Percentiles rank a stretch among this genome's conserved stretches.
phyloP scores from a whole-genome alignment of 2,329 filamentous ascomycete genomes.

The Aureobasidium namibiae region DNA sequence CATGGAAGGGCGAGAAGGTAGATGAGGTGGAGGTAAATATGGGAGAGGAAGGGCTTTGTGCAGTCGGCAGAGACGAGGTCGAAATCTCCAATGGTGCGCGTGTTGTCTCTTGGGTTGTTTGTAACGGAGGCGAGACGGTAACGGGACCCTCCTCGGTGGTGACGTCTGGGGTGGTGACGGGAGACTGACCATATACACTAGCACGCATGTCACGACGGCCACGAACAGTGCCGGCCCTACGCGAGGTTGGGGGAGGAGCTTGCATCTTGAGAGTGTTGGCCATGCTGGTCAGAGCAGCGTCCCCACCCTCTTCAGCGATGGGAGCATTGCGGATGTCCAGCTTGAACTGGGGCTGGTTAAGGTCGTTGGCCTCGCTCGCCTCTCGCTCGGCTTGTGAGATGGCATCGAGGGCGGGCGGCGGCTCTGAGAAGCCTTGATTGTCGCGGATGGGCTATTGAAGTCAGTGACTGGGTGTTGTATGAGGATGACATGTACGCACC shows the following conservation, averaged over 20 bases:
- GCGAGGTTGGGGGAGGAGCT: conserved; percentile 44
- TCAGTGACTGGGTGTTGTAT: conserved; percentile 3
- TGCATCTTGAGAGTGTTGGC: conserved; percentile 60
- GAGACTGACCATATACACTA: conserved; percentile 68
- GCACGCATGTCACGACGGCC: conserved; percentile 88
- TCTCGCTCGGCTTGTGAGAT: conserved; percentile 66
- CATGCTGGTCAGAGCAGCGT: conserved; percentile 65
- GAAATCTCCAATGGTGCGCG: conserved; percentile 8
- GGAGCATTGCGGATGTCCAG: conserved; percentile 72
- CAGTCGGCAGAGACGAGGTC: conserved; percentile 3
- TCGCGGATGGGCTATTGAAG: conserved; percentile 45
- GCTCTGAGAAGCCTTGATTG: conserved; percentile 69
- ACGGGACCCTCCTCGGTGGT: conserved; percentile 26
- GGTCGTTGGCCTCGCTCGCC: conserved; percentile 45
- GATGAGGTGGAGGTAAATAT: conserved; percentile 18
- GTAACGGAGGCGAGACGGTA: conserved; percentile 19
- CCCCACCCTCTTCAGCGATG: conserved; percentile 67
- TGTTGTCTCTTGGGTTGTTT: conserved; percentile 3
- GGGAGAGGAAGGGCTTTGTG: conserved; percentile 16
- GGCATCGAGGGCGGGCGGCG: conserved; percentile 48
- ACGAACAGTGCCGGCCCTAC: conserved; percentile 61
- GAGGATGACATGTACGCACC: conserved; percentile 1
- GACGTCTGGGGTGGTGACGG: conserved; percentile 27
- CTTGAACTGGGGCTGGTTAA: conserved; percentile 59
- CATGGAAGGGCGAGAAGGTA: conserved; percentile 24